Evolutionary conservation across 2,329 filamentous ascomycete species (phyloP).

Genomic region (Colletotrichum tabaci): DNA sequence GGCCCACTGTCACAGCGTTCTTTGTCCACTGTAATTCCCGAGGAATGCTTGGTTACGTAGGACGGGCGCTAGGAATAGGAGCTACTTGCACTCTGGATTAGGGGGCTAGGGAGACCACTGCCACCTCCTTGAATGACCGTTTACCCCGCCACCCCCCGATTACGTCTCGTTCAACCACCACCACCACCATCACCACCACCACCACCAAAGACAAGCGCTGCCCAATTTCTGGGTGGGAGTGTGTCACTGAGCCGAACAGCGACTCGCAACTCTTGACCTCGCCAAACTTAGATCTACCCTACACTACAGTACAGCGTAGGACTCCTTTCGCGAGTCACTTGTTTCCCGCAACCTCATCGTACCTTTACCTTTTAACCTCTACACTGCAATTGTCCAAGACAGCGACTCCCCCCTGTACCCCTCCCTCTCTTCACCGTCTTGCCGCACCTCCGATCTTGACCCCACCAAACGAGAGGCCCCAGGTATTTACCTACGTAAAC

Average conservation of each 20-base stretch:
- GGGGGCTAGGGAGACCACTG: slow-evolving; percentile 44
- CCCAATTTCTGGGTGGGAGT: background rate
- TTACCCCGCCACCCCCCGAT: slow-evolving; percentile 8
- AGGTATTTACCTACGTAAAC: slow-evolving; percentile 7
- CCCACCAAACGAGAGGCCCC: slow-evolving; percentile 14
- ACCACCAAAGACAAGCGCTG: background rate
- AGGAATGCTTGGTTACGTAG: background rate
- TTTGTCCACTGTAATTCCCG: background rate
- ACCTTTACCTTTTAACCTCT: background rate
- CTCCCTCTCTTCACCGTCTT: slow-evolving; percentile 1
- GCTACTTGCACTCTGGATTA: background rate
- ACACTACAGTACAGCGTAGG: too few relatives aligned
- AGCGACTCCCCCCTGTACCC: background rate
- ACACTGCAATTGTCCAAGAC: background rate
- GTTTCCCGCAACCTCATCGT: background rate
- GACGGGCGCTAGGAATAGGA: background rate
- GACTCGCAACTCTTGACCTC: slow-evolving; percentile 14
- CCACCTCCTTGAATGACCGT: slow-evolving; percentile 43
- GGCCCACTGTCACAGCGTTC: background rate
- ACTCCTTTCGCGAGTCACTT: background rate
- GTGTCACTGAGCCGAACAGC: background rate
- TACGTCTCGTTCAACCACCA: slow-evolving; percentile 4
- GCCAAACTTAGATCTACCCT: slow-evolving; percentile 12
- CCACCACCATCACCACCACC: background rate
- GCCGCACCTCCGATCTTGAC: slow-evolving; percentile 12